Conservation (phyloP, 768 basidiomycete species). For the Russula brevipes region DNA sequence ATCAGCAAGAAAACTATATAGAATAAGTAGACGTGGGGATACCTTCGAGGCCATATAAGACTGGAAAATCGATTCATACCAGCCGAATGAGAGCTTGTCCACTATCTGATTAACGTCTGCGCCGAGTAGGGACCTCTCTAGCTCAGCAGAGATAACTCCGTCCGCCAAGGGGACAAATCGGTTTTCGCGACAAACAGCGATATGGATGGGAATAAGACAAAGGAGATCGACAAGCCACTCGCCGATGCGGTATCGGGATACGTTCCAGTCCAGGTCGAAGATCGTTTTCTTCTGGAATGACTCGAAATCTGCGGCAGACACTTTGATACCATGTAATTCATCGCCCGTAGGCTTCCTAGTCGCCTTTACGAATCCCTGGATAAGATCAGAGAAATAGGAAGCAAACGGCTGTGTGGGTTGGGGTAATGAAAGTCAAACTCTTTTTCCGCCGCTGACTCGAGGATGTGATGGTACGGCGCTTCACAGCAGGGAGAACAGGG, state of each 20-base stretch:
- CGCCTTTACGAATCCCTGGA: slow-evolving; percentile 41
- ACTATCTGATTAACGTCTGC: slow-evolving; percentile 57
- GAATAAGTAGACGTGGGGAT: not conserved
- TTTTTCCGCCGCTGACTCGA: slow-evolving; percentile 30
- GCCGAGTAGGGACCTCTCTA: slow-evolving; percentile 43
- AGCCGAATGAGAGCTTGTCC: slow-evolving; percentile 51
- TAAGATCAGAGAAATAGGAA: slow-evolving; percentile 43
- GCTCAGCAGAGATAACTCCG: slow-evolving; percentile 39
- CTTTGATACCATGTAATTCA: slow-evolving; percentile 32
- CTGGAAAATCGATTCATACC: slow-evolving; percentile 61
- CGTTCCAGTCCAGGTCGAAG: slow-evolving; percentile 12
- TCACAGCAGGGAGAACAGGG: slow-evolving; percentile 16
- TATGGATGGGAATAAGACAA: slow-evolving; percentile 60
- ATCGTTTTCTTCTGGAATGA: slow-evolving; percentile 26
- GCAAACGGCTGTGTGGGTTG: slow-evolving; percentile 35
- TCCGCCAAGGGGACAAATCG: slow-evolving; percentile 7
- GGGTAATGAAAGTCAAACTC: slow-evolving; percentile 43
- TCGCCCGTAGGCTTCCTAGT: slow-evolving; percentile 51
- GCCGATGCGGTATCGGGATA: slow-evolving; percentile 43
- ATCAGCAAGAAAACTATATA: not conserved
- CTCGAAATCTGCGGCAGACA: slow-evolving; percentile 33
- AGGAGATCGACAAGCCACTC: slow-evolving; percentile 60
- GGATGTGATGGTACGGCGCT: slow-evolving; percentile 16
- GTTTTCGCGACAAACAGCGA: slow-evolving; percentile 42
- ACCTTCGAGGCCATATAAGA: slow-evolving; percentile 59